These are phyloP conservation scores for Stagonosporopsis vannaccii DNA, from an alignment of 2,329 filamentous ascomycete species.

Conservation along the genomic window DNA sequence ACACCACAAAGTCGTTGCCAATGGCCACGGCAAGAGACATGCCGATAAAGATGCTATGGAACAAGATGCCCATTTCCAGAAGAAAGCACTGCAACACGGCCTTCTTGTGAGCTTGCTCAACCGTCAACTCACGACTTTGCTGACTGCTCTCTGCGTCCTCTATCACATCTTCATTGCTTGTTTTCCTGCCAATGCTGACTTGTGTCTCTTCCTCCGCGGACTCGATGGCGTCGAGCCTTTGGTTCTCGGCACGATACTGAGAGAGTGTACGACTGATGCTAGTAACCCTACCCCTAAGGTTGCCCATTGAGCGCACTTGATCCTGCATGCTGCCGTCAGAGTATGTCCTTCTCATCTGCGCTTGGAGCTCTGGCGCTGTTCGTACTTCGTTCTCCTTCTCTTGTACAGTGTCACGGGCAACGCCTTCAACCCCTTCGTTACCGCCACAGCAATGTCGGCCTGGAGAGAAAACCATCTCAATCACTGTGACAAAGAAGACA, in stretches of 20 bases:
- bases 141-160: slow-evolving; percentile 35
- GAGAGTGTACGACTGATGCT: slow-evolving; percentile 43
- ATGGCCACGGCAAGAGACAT: slow-evolving; percentile 65
- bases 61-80: slow-evolving; percentile 67
- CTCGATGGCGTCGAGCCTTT: slow-evolving; percentile 50
- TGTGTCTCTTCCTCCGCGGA: slow-evolving; percentile 43
- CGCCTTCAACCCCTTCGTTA: slow-evolving; percentile 48
- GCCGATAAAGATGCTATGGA: slow-evolving; percentile 69
- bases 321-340: slow-evolving; percentile 35
- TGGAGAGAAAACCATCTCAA: slow-evolving; percentile 66
- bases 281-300: slow-evolving; percentile 31
- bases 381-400: slow-evolving; percentile 9
- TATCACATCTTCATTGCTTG: slow-evolving; percentile 30
- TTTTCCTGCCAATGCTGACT: slow-evolving; percentile 48
- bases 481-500: slow-evolving; percentile 66
- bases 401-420: slow-evolving; percentile 25
- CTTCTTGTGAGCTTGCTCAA: slow-evolving; percentile 39
- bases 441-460: slow-evolving; percentile 65
- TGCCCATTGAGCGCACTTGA: slow-evolving; percentile 33
- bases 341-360: slow-evolving; percentile 26
- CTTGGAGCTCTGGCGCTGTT: slow-evolving; percentile 7
- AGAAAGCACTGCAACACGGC: slow-evolving; percentile 48
- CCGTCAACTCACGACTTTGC: slow-evolving; percentile 20
- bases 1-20: slow-evolving; percentile 60
- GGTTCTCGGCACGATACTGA: slow-evolving; percentile 35